Evolutionary conservation across 2,329 filamentous ascomycete species (phyloP), one percentile per base, ranked within the genome.

Genomic region (Venturia oleaginea): DNA sequence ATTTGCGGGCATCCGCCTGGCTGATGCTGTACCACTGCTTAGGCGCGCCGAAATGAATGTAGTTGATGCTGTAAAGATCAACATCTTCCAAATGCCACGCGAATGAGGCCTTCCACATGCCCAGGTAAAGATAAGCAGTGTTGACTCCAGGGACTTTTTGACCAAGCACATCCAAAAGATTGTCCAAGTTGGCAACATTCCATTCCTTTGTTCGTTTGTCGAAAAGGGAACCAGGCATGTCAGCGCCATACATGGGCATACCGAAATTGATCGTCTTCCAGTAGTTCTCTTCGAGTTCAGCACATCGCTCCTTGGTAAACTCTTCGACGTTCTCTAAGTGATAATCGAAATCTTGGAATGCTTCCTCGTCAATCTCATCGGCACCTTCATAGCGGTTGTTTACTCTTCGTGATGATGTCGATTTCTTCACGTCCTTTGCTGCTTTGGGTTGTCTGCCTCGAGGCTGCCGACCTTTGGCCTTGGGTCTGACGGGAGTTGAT

Each of bases 1-100:
- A 99, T 19, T 89, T 88, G 61, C 92, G 86, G 17, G 93, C 92
- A 74, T 99, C 94, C 68, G 90, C 90, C 75, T 97, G 95, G 0
- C 93, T 96, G 68, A 99, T 97, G 76, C 92, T 97, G 78, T 99
- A 99, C 94, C 94, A 99, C 75, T 99, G 94, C 77, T 99, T 99
- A 0, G 94, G 94, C 1, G 94, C 94, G 64, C 94, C 94, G 74
- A 99, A 99, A 73, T 99, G 94, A 66, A 99, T 92, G 75, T 97
- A 99, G 78, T 99, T 99, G 82, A 99, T 99, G 75, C 92, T 97
- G 85, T 99, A 99, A 4, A 99, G 84, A 78, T 99, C 94, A 51
- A 99, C 93, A 74, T 99, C 94, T 74, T 99, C 94, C 63, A 99
- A 79, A 83, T 99, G 94, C 94, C 94, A 99, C 10, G 94, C 94